Percentiles rank a stretch among this genome's conserved stretches.
Evolutionary conservation across 2,329 filamentous ascomycete species (phyloP).

Genomic region (Aureobasidium sp.): DNA sequence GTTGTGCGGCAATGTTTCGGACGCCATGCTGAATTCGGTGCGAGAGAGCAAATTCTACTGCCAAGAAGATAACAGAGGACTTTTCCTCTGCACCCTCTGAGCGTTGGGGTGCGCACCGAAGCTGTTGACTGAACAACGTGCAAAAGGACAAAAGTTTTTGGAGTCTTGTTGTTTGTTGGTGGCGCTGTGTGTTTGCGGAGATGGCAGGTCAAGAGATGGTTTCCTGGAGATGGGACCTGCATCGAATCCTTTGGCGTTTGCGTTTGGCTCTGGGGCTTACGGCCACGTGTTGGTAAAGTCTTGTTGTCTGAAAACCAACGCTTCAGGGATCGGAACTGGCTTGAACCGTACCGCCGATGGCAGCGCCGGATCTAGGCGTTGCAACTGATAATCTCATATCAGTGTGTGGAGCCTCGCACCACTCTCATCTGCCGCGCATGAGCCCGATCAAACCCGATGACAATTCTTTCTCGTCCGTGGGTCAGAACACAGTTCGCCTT

Average conservation of each 20-base stretch:
- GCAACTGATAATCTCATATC: constrained; percentile 6
- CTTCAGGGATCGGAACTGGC: background rate
- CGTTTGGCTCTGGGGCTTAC: constrained; percentile 3
- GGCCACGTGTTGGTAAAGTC: constrained; percentile 1
- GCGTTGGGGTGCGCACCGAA: background rate
- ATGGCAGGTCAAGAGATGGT: background rate
- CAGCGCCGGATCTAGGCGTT: constrained; percentile 8
- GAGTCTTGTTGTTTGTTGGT: background rate
- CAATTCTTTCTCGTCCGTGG: background rate
- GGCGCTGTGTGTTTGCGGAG: constrained; percentile 3
- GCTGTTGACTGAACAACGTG: background rate
- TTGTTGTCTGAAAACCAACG: background rate
- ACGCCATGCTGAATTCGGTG: constrained; percentile 4
- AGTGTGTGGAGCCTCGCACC: constrained; percentile 5
- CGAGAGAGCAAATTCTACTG: constrained; percentile 10
- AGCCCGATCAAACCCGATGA: background rate
- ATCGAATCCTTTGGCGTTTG: background rate
- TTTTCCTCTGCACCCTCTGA: background rate
- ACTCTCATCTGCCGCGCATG: constrained; percentile 4
- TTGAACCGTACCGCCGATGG: background rate
- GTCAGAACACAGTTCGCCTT: background rate
- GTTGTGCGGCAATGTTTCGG: constrained; percentile 11
- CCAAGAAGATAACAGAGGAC: constrained; percentile 6
- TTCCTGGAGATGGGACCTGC: constrained; percentile 6
- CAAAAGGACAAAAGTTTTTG: background rate